Evolutionary conservation across 805 yeast genomes (phyloP), one percentile per base, ranked within the genome.

Genomic region (Lachancea dasiensis): DNA sequence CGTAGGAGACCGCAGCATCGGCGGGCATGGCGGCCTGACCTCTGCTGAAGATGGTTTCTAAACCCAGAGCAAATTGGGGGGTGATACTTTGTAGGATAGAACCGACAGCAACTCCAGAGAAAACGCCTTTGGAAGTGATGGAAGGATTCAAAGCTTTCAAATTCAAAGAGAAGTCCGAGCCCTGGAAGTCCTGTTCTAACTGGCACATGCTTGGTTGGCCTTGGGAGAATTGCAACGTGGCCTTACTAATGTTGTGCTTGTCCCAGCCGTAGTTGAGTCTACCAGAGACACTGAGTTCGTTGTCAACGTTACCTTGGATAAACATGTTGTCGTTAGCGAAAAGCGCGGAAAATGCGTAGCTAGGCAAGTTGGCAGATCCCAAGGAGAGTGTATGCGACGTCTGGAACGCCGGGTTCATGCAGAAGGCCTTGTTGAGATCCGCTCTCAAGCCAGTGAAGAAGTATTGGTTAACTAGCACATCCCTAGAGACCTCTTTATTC

Each of bases 401-500:
- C 73, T 92, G 97, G 81, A 92, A 92, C 42, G 86, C 89, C 41
- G 98, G 98, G 65, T 79, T 80, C 73, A 89, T 74, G 47, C 83
- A 68, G 59, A 92, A 86, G 10, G 89, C 86, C 73, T 90, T 90
- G 69, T 86, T 84, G 54, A 92, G 75, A 64, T 92, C 98, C 41
- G 97, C 98, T 62, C 95, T 83, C 57, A 92, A 74, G 43, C 98
- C 98, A 27, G 95, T 81, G 73, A 90, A 90, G 65, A 81, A 79
- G 69, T 85, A 84, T 60, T 87, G 95, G 58, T 75, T 78, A 53
- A 87, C 73, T 60, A 92, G 86, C 22, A 90, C 97, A 60, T 90
- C 97, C 65, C 89, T 81, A 47, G 89, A 70, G 42, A 87, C 97
- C 68, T 92, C 98, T 68, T 86, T 85, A 69, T 81, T 81, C 63